Conservation (phyloP, 768 basidiomycete species). For the Hygrophorus russula region DNA sequence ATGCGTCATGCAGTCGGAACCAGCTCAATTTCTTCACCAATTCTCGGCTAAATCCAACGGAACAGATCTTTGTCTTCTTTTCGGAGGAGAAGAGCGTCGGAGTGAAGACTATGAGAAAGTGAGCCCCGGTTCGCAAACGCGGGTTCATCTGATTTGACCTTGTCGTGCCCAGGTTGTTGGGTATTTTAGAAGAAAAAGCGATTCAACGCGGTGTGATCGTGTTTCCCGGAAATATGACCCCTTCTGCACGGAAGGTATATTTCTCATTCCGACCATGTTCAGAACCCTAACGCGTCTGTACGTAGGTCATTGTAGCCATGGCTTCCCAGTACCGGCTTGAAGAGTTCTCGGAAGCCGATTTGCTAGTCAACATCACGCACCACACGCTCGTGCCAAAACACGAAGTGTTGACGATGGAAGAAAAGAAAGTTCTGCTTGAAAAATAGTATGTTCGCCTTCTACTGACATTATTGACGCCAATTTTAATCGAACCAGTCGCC, state of each 20-base stretch:
- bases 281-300: slow-evolving; percentile 1
- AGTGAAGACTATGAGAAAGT: slow-evolving; percentile 98
- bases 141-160: slow-evolving; percentile 5
- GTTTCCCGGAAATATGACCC: slow-evolving; percentile 93
- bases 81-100: slow-evolving; percentile 93
- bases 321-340: slow-evolving; percentile 78
- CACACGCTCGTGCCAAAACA: slow-evolving; percentile 93
- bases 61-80: slow-evolving; percentile 91
- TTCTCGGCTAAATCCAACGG: slow-evolving; percentile 46
- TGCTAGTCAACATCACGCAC: slow-evolving; percentile 95
- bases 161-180: slow-evolving; percentile 53
- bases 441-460: slow-evolving; percentile 67
- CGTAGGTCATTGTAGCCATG: slow-evolving; percentile 87
- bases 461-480: neutral
- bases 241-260: slow-evolving; percentile 85
- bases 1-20: slow-evolving; percentile 49
- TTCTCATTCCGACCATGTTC: neutral
- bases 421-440: slow-evolving; percentile 78
- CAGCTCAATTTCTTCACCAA: slow-evolving; percentile 88
- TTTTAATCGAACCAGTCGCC: slow-evolving; percentile 46
- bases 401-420: slow-evolving; percentile 73
- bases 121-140: slow-evolving; percentile 17
- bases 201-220: slow-evolving; percentile 91
- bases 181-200: slow-evolving; percentile 83
- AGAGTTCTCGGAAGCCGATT: slow-evolving; percentile 92